phyloP scores from a whole-genome alignment of 202 grass and related monocot genomes.

The Bolboschoenoplectus hybrid region DNA sequence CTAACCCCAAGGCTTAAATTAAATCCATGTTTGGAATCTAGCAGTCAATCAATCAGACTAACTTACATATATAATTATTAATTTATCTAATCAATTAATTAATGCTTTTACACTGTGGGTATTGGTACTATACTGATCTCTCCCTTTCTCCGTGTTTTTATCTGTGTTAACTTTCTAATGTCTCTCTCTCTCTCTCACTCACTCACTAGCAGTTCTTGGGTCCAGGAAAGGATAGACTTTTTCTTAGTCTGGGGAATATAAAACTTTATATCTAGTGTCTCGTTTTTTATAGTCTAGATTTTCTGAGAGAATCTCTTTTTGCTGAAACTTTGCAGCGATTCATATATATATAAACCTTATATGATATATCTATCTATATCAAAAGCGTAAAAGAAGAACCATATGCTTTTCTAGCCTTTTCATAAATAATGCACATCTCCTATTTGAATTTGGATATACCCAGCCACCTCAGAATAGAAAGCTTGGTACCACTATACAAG shows the following conservation, averaged over 20 bases:
- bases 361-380: not conserved
- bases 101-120: conserved; percentile 29
- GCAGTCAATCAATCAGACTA: conserved; percentile 23
- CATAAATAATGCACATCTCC: not conserved
- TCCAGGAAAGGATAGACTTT: conserved; percentile 34
- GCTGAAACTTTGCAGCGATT: not conserved
- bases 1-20: conserved; percentile 30
- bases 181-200: conserved; percentile 40
- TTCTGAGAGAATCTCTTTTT: conserved; percentile 11
- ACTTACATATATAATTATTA: too few relatives aligned
- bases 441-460: not conserved
- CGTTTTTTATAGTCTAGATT: conserved; percentile 10
- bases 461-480: not conserved
- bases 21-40: conserved; percentile 40
- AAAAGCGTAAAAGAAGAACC: not conserved
- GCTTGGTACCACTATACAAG: not conserved
- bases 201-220: conserved; percentile 42
- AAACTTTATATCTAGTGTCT: conserved; percentile 40
- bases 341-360: not conserved
- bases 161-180: conserved; percentile 38
- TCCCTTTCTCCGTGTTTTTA: conserved; percentile 32
- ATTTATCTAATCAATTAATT: conserved; percentile 21
- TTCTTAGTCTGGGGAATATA: conserved; percentile 35
- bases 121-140: conserved; percentile 35
- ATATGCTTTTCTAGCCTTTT: not conserved